Evolutionary conservation across 2,329 filamentous ascomycete genomes (phyloP).

Genomic region (Clonostachys rhizophaga): DNA sequence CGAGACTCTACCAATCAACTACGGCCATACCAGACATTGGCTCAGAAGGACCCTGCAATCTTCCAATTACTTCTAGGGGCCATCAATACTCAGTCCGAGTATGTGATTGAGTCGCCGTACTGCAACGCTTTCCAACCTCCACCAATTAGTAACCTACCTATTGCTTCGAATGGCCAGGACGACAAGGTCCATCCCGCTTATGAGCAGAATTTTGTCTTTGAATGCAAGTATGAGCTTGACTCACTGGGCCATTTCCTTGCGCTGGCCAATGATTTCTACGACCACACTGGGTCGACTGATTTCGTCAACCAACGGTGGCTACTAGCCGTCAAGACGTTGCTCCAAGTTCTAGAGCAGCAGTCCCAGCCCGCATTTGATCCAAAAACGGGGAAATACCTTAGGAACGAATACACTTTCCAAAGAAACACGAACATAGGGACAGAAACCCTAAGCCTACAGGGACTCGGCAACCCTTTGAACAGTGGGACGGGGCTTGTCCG

Average conservation of each 20-base stretch:
- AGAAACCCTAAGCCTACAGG: conserved; percentile 79
- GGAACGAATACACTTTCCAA: conserved; percentile 84
- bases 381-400: conserved; percentile 56
- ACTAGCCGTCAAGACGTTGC: conserved; percentile 67
- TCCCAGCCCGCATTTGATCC: conserved; percentile 75
- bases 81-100: conserved; percentile 94
- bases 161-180: conserved; percentile 73
- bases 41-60: conserved; percentile 75
- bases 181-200: conserved; percentile 84
- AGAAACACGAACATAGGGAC: conserved; percentile 77
- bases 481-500: conserved; percentile 79
- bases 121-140: conserved; percentile 99
- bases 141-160: conserved; percentile 68
- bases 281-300: conserved; percentile 69
- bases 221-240: conserved; percentile 99
- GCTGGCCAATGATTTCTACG: conserved; percentile 80
- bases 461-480: conserved; percentile 88
- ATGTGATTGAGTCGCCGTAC: conserved; percentile 90
- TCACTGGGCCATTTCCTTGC: conserved; percentile 89
- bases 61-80: conserved; percentile 81
- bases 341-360: conserved; percentile 73
- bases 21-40: conserved; percentile 80
- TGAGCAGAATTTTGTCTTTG: conserved; percentile 81
- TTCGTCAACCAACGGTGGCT: conserved; percentile 81
- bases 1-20: conserved; percentile 93